A percentile compares a stretch with the other conserved stretches of the same genome.
These are phyloP conservation scores for Pseudopediastrum boryanum DNA, from an alignment of 139 green algal species.

Conservation along the genomic window DNA sequence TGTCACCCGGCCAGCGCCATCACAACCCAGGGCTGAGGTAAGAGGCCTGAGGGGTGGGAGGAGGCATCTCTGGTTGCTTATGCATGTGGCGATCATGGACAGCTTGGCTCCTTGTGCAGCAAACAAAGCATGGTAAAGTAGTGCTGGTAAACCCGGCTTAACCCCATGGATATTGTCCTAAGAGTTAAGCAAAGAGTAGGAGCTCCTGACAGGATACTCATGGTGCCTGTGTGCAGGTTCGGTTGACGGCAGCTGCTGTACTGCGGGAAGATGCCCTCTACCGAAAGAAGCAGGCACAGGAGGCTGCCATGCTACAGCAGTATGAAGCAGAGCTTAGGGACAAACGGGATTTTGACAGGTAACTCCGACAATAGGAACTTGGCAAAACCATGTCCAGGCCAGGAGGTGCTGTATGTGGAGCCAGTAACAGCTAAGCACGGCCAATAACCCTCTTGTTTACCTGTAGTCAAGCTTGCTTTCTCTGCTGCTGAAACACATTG, in stretches of 20 bases:
- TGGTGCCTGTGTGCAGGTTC: constrained; percentile 56
- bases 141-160: too few relatives aligned
- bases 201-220: too few relatives aligned
- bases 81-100: too few relatives aligned
- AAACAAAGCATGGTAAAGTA: too few relatives aligned
- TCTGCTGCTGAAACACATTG: background rate
- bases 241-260: constrained; percentile 77
- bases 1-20: too few relatives aligned
- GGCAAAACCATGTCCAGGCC: background rate
- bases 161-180: too few relatives aligned
- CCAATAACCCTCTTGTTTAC: background rate
- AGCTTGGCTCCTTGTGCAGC: too few relatives aligned
- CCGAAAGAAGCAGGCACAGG: constrained; percentile 71
- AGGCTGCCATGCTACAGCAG: constrained; percentile 61
- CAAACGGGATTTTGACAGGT: constrained; percentile 57
- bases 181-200: too few relatives aligned
- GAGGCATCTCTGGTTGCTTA: too few relatives aligned
- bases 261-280: constrained; percentile 82
- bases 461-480: background rate
- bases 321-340: constrained; percentile 79
- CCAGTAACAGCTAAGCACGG: background rate
- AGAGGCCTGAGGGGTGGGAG: too few relatives aligned
- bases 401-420: background rate
- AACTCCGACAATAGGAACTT: background rate
- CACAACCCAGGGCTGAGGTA: too few relatives aligned